Percentiles rank a stretch among this genome's conserved stretches.
These are phyloP conservation scores for Thalassiosira profunda DNA, from an alignment of 108 stramenopile species.

Conservation along the genomic window DNA sequence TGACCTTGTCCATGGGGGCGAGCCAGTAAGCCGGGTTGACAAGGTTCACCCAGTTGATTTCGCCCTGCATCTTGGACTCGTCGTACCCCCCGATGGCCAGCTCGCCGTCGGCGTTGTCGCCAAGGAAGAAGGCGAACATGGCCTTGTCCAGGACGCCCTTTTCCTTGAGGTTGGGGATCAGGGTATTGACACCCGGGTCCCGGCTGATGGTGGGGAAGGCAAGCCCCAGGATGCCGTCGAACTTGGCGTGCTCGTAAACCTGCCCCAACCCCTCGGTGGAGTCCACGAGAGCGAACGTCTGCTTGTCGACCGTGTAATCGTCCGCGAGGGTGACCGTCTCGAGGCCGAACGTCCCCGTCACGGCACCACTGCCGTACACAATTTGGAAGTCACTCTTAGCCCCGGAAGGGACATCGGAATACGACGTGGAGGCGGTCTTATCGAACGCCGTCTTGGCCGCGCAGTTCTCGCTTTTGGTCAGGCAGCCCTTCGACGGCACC, in stretches of 20 bases:
- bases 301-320: constrained; percentile 65
- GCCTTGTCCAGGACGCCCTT: constrained; percentile 73
- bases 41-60: constrained; percentile 79
- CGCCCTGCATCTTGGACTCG: constrained; percentile 54
- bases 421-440: constrained; percentile 39
- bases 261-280: constrained; percentile 96
- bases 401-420: constrained; percentile 54
- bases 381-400: constrained; percentile 84
- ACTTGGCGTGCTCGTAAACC: constrained; percentile 92
- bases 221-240: constrained; percentile 98
- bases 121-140: constrained; percentile 98
- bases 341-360: constrained; percentile 66
- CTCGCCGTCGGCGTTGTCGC: constrained; percentile 91
- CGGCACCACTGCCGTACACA: constrained; percentile 92
- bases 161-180: constrained; percentile 90
- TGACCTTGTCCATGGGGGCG: constrained; percentile 72
- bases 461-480: constrained; percentile 37
- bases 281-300: constrained; percentile 82
- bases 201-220: constrained; percentile 92
- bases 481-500: constrained; percentile 93
- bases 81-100: constrained; percentile 97
- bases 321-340: constrained; percentile 76
- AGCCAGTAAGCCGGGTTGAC: constrained; percentile 90
- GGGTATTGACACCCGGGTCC: constrained; percentile 78
- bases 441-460: constrained; percentile 62